Percentiles rank a stretch among this genome's conserved stretches.
Evolutionary conservation across 2,329 filamentous ascomycete species (phyloP).

Genomic region (Podosphaera leucotricha): DNA sequence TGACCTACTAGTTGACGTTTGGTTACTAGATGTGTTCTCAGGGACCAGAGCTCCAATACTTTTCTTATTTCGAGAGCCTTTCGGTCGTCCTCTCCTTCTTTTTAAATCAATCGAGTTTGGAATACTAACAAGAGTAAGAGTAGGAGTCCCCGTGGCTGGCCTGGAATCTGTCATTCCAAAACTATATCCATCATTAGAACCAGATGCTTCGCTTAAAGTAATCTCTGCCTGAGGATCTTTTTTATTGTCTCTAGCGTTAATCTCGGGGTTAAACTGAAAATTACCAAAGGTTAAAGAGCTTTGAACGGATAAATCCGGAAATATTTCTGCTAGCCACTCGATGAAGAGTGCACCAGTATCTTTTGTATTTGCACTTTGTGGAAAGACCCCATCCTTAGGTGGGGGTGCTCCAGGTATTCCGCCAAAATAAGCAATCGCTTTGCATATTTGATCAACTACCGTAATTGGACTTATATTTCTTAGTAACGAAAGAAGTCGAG

Average conservation of each 20-base stretch:
- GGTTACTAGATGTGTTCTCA: constrained; percentile 3
- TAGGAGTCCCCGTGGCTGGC: constrained; percentile 13
- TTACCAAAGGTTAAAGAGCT: constrained; percentile 7
- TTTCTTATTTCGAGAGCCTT: constrained; percentile 26
- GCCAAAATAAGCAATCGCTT: constrained; percentile 38
- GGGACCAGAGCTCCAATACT: constrained; percentile 6
- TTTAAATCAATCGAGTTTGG: constrained; percentile 6
- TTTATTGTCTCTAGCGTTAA: constrained; percentile 9
- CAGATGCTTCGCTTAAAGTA: constrained; percentile 8
- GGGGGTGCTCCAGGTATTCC: constrained; percentile 31
- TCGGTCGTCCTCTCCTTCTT: constrained; percentile 21
- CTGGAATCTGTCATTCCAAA: constrained; percentile 13
- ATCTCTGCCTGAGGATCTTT: constrained; percentile 5
- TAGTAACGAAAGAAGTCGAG: constrained; percentile 32
- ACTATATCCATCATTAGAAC: constrained; percentile 14
- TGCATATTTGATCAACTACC: constrained; percentile 39
- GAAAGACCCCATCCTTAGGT: constrained; percentile 26
- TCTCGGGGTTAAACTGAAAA: constrained; percentile 7
- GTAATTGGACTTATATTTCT: constrained; percentile 28
- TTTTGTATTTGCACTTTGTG: constrained; percentile 30
- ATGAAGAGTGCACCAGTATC: constrained; percentile 34
- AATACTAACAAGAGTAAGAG: constrained; percentile 3
- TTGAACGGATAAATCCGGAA: constrained; percentile 20
- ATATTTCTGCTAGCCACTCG: constrained; percentile 39
- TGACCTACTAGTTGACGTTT: constrained; percentile 3